These are phyloP conservation scores for Thymus quinquecostatus DNA, from an alignment of 257 asterid species.

Conservation along the genomic window DNA sequence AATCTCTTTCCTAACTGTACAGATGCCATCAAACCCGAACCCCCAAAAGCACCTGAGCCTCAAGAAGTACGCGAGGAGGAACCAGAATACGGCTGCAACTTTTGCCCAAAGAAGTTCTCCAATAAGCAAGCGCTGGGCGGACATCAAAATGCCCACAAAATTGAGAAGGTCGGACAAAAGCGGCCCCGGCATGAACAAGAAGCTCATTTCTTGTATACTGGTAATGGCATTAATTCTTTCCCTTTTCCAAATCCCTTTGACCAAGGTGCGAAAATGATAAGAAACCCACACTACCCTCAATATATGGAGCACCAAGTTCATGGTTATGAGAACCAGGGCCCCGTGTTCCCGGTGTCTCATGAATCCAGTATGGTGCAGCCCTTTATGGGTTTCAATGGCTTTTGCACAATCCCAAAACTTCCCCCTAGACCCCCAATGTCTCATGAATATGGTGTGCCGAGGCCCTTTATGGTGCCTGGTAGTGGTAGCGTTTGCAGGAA, in stretches of 20 bases:
- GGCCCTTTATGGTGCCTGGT: neutral
- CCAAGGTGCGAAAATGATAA: slow-evolving; percentile 13
- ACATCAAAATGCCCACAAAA: slow-evolving; percentile 41
- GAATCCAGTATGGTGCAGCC: slow-evolving; percentile 18
- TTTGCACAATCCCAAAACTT: slow-evolving; percentile 9
- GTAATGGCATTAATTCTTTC: slow-evolving; percentile 15
- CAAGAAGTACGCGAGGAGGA: slow-evolving; percentile 18
- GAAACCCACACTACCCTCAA: slow-evolving; percentile 15
- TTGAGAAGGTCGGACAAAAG: slow-evolving; percentile 26
- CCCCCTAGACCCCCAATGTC: slow-evolving; percentile 5
- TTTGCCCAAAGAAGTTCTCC: slow-evolving; percentile 33
- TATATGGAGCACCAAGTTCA: slow-evolving; percentile 23
- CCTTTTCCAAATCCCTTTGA: slow-evolving; percentile 25
- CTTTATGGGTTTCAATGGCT: slow-evolving; percentile 10
- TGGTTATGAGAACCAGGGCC: slow-evolving; percentile 17
- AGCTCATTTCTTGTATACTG: slow-evolving; percentile 1
- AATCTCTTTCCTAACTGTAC: slow-evolving; percentile 1
- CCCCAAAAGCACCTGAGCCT: slow-evolving; percentile 14
- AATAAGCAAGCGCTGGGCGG: slow-evolving; percentile 42
- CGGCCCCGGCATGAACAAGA: neutral
- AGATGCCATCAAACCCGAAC: neutral
- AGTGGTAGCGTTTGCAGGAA: neutral
- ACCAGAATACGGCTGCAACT: slow-evolving; percentile 26
- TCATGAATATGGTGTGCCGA: neutral
- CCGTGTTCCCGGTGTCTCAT: slow-evolving; percentile 11